Evolutionary conservation across 2,329 filamentous ascomycete genomes (phyloP).

Genomic region (Penicillium sp.): DNA sequence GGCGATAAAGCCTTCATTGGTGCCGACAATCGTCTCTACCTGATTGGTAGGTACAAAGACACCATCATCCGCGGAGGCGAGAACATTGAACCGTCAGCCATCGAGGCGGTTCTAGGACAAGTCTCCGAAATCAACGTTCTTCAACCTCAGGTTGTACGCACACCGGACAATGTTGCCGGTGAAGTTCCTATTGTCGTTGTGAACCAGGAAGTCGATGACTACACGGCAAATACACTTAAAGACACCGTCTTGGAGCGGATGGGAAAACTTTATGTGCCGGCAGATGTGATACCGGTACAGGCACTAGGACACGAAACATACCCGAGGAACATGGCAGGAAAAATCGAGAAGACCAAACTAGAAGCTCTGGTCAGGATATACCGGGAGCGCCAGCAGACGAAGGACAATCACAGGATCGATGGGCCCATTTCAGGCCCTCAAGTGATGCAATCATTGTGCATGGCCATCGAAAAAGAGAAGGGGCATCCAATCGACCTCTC

Average conservation of each 20-base stretch:
- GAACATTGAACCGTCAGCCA: slow-evolving; percentile 17
- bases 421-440: neutral
- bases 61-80: slow-evolving; percentile 20
- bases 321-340: slow-evolving; percentile 6
- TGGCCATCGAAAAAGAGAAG: neutral
- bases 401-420: neutral
- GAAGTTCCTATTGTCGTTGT: slow-evolving; percentile 12
- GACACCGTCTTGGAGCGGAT: slow-evolving; percentile 6
- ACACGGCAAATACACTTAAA: neutral
- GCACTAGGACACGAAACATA: slow-evolving; percentile 5
- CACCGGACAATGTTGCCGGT: slow-evolving; percentile 9
- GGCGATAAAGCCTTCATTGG: slow-evolving; percentile 18
- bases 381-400: neutral
- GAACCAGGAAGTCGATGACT: neutral
- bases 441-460: neutral
- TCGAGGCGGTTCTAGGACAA: slow-evolving; percentile 13
- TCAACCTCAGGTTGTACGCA: slow-evolving; percentile 11
- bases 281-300: slow-evolving; percentile 8
- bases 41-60: slow-evolving; percentile 19
- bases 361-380: neutral
- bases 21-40: slow-evolving; percentile 12
- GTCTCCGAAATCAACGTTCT: slow-evolving; percentile 6
- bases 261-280: slow-evolving; percentile 13
- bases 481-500: neutral
- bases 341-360: slow-evolving; percentile 8